Evolutionary conservation across 371 early-diverging fungal species (phyloP), one percentile per base, ranked within the genome.

Genomic region (Apophysomyces ossiformis): DNA sequence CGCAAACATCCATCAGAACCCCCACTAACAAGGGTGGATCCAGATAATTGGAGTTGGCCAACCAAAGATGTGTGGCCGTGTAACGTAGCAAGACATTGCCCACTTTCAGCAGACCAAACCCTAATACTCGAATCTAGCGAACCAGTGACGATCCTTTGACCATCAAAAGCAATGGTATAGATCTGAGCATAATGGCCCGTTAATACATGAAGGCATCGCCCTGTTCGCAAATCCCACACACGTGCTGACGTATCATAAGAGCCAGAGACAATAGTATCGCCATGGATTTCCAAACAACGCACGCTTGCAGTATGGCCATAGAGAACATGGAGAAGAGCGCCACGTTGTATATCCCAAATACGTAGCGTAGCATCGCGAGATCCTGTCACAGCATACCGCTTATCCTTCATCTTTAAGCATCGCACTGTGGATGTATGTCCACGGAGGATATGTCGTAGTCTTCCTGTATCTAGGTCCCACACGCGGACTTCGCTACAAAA

Each of bases 351-450:
- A 70, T 89, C 89, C 87, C 93, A 95, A 32, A 94, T 92, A 9
- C 95, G 87, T 36, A 95, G 73, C 0, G 92, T 91, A 4, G 92
- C 88, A 72, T 98, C 99, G 58, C 97, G 84, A 11, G 95, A 94
- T 11, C 97, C 99, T 1, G 94, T 93, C 4, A 97, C 91, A 36
- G 93, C 87, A 21, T 90, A 78, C 26, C 79, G 71, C 57, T 87
- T 84, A 66, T 83, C 83, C 64, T 90, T 78, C 68, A 94, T 85
- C 70, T 91, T 90, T 38, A 98, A 70, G 69, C 93, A 95, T 36
- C 99, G 85, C n/a, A 98, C 92, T 9, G 97, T 97, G 4, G 93
- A 93, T 18, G 90, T 92, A 68, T 98, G 99, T 6, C 95, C 96
- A 61, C 88, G 88, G 69, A 98, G 88, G 21, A 90, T 81, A 67